Conservation (phyloP, 371 early-diverging fungal species). For the Haplosporangium sp. region DNA sequence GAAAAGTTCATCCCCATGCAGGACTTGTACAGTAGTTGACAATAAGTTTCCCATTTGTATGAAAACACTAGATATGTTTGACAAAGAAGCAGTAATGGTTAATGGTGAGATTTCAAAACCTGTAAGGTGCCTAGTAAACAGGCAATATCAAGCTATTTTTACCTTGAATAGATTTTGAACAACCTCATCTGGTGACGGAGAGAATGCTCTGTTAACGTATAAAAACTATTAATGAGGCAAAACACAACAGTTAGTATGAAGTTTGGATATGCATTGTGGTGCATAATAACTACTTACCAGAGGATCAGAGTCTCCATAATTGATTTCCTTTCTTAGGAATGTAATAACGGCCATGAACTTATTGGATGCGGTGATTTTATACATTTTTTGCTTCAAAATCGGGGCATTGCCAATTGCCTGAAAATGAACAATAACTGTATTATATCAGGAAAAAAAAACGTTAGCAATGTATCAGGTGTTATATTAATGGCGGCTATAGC, state of each 20-base stretch:
- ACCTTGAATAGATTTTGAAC: constrained; percentile 87
- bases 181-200: constrained; percentile 94
- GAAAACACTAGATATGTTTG: constrained; percentile 74
- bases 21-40: constrained; percentile 91
- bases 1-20: constrained; percentile 83
- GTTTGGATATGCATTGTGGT: too few relatives aligned
- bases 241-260: not conserved
- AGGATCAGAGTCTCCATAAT: constrained; percentile 79
- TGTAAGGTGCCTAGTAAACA: not conserved
- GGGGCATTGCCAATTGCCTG: constrained; percentile 92
- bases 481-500: too few relatives aligned
- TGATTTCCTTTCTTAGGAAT: constrained; percentile 88
- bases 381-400: constrained; percentile 87
- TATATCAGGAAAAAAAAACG: not conserved
- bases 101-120: not conserved
- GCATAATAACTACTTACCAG: constrained; percentile 64
- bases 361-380: constrained; percentile 85
- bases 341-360: constrained; percentile 86
- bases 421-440: constrained; percentile 86
- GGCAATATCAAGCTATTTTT: constrained; percentile 4
- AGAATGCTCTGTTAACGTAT: constrained; percentile 93
- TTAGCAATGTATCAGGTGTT: not conserved
- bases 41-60: constrained; percentile 83
- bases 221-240: constrained; percentile 69
- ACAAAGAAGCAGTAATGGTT: not conserved